Conservation (phyloP, 176 grass and related monocot species). For the maize (Zea mays) region Zm-B73-REFERENCE-NAM-5.0 NC_050096.1:47342001-47342500, state of each 20-base stretch:
- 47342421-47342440: conserved; percentile 41
- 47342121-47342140: conserved; percentile 31
- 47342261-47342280: conserved; percentile 52
- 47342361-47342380: conserved; percentile 45
- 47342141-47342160: conserved; percentile 41
- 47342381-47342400: conserved; percentile 39
- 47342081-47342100: conserved; percentile 31
- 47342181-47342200: conserved; percentile 32
- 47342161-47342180: conserved; percentile 37
- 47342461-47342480: conserved; percentile 41
- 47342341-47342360: conserved; percentile 43
- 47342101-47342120: conserved; percentile 30
- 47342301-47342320: conserved; percentile 60
- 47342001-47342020: conserved; percentile 1
- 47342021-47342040: conserved; percentile 16
- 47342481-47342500: conserved; percentile 42
- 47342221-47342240: conserved; percentile 40
- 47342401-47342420: conserved; percentile 44
- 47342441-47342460: conserved; percentile 43
- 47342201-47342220: conserved; percentile 29
- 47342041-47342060: conserved; percentile 28
- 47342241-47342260: conserved; percentile 23
- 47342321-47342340: conserved; percentile 43
- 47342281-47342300: conserved; percentile 60
- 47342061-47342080: conserved; percentile 27